Percentiles rank a stretch among this genome's conserved stretches.
Evolutionary conservation across 805 yeast species (phyloP).

Genomic region (Metschnikowia similis): DNA sequence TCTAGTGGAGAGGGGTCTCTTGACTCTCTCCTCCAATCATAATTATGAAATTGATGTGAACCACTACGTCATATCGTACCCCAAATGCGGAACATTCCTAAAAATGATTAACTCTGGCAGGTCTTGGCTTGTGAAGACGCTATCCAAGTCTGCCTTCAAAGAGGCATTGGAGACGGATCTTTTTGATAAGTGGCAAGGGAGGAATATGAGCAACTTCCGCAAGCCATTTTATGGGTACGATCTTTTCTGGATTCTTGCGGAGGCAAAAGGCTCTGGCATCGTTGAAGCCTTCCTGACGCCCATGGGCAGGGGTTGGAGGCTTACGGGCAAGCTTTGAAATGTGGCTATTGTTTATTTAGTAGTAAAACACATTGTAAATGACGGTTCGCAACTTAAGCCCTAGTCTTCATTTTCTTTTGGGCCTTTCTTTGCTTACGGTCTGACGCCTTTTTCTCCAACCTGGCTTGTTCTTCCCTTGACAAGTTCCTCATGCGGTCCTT

Average conservation of each 20-base stretch:
- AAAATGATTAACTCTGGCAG: conserved; percentile 43
- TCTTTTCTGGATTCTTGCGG: conserved; percentile 47
- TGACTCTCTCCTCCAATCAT: conserved; percentile 44
- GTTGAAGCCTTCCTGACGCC: conserved; percentile 52
- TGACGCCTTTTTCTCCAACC: conserved; percentile 68
- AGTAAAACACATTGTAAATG: neutral
- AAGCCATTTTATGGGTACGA: conserved; percentile 50
- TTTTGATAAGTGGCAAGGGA: conserved; percentile 43
- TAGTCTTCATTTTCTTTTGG: conserved; percentile 56
- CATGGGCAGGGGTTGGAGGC: conserved; percentile 55
- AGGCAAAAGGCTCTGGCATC: conserved; percentile 48
- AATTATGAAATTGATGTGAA: conserved; percentile 37
- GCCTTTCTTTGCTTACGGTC: conserved; percentile 79
- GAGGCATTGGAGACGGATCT: conserved; percentile 43
- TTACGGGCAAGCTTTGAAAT: conserved; percentile 43
- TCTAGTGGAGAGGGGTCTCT: conserved; percentile 39
- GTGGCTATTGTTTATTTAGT: neutral
- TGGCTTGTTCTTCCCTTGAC: conserved; percentile 75
- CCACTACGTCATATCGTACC: conserved; percentile 42
- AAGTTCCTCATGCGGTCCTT: conserved; percentile 54
- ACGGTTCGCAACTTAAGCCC: conserved; percentile 18
- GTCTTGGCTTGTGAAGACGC: conserved; percentile 37
- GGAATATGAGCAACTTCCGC: conserved; percentile 36
- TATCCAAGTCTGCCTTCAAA: conserved; percentile 35
- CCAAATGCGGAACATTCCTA: conserved; percentile 48